A percentile compares a stretch with the other conserved stretches of the same genome.
Conservation (phyloP, 805 yeast species). For the Wickerhamiella azymoides region DNA sequence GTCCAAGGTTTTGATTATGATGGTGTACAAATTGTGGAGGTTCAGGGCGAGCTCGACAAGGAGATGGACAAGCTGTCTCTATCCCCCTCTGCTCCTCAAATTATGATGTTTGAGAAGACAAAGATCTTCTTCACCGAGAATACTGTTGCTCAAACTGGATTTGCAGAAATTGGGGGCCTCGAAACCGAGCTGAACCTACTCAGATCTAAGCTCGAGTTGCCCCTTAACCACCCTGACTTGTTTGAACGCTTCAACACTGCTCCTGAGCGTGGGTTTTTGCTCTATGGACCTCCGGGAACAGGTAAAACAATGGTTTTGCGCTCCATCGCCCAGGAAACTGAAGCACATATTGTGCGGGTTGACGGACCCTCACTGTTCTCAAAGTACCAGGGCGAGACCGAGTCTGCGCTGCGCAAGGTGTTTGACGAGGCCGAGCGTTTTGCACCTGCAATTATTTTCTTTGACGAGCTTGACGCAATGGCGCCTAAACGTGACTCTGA, state of each 20-base stretch:
- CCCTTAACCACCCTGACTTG: slow-evolving; percentile 61
- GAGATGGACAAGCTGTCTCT: slow-evolving; percentile 30
- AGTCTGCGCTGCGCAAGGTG: slow-evolving; percentile 61
- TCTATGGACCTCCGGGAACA: slow-evolving; percentile 96
- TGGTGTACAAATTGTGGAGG: slow-evolving; percentile 41
- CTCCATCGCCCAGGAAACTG: slow-evolving; percentile 59
- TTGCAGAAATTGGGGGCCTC: slow-evolving; percentile 66
- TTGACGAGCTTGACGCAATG: slow-evolving; percentile 88
- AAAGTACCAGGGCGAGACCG: slow-evolving; percentile 90
- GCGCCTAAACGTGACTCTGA: slow-evolving; percentile 77
- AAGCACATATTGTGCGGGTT: slow-evolving; percentile 74
- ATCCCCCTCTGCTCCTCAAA: slow-evolving; percentile 9
- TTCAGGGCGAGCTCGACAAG: slow-evolving; percentile 33
- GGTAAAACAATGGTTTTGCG: slow-evolving; percentile 84
- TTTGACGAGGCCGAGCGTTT: slow-evolving; percentile 74
- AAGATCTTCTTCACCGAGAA: slow-evolving; percentile 12
- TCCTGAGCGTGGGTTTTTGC: slow-evolving; percentile 85
- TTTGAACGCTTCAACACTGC: slow-evolving; percentile 75
- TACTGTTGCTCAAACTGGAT: slow-evolving; percentile 22
- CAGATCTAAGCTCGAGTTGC: slow-evolving; percentile 59
- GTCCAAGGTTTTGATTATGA: slow-evolving; percentile 30
- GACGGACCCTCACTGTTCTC: slow-evolving; percentile 89
- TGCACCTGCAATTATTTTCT: slow-evolving; percentile 77
- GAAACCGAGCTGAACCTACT: slow-evolving; percentile 44
- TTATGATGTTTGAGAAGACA: slow-evolving; percentile 3